Conservation (phyloP, 768 basidiomycete species). For the Tubosaeta sp. region DNA sequence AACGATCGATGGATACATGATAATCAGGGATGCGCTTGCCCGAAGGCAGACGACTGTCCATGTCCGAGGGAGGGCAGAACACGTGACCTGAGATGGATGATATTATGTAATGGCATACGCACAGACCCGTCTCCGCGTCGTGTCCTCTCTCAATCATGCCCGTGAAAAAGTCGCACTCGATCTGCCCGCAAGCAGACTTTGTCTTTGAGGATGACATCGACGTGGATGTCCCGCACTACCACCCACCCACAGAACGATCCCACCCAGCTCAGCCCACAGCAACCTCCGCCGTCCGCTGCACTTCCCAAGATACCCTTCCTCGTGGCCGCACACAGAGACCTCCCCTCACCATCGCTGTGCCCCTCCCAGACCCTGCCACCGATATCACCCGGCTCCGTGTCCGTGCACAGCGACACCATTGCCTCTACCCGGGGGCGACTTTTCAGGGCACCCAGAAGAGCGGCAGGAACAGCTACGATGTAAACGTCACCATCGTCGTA, state of each 20-base stretch:
- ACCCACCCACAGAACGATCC: not conserved
- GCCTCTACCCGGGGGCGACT: constrained; percentile 81
- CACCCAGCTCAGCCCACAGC: constrained; percentile 11
- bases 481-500: constrained; percentile 88
- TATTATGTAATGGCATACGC: not conserved
- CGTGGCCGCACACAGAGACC: constrained; percentile 10
- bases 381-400: constrained; percentile 79
- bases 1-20: not conserved
- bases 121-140: constrained; percentile 12
- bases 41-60: not conserved
- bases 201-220: constrained; percentile 37
- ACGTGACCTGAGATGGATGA: not conserved
- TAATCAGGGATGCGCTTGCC: not conserved
- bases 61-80: not conserved
- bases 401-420: constrained; percentile 67
- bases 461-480: constrained; percentile 91
- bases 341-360: constrained; percentile 4
- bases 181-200: constrained; percentile 19
- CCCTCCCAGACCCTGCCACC: constrained; percentile 48
- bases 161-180: constrained; percentile 14
- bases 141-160: constrained; percentile 22
- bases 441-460: constrained; percentile 93
- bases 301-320: constrained; percentile 9
- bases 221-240: constrained; percentile 19
- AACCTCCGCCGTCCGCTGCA: constrained; percentile 14